phyloP scores from a whole-genome alignment of 2,329 filamentous ascomycete genomes.

The Periconia sp. region DNA sequence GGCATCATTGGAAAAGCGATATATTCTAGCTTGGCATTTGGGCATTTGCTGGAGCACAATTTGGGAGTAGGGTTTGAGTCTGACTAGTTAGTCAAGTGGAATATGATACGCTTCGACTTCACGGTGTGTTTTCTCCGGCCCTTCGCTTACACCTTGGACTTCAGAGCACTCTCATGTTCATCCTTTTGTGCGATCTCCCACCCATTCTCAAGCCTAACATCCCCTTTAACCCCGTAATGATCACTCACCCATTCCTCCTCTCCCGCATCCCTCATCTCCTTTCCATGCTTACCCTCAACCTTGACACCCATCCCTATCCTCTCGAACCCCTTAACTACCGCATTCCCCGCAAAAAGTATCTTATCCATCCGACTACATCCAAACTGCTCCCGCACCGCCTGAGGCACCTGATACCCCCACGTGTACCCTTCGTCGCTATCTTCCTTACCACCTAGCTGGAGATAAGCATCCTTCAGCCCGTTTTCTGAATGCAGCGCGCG shows the following conservation, averaged over 20 bases:
- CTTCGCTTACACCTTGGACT: too few species aligned
- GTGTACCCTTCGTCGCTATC: constrained; percentile 61
- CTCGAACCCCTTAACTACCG: constrained; percentile 47
- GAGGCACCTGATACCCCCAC: constrained; percentile 62
- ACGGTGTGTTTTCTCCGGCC: too few species aligned
- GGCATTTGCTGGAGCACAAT: too few species aligned
- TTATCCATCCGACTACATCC: constrained; percentile 63
- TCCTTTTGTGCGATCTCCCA: too few species aligned
- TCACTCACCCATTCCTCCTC: constrained; percentile 59
- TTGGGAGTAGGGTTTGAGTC: too few species aligned
- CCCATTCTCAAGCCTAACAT: constrained; percentile 20
- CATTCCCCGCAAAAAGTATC: constrained; percentile 54
- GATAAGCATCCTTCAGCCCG: constrained; percentile 58
- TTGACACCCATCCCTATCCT: constrained; percentile 57
- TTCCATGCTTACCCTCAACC: constrained; percentile 40
- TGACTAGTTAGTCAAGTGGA: too few species aligned
- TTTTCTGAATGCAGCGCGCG: constrained; percentile 55
- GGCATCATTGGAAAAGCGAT: too few species aligned
- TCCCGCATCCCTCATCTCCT: constrained; percentile 36
- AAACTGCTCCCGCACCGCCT: constrained; percentile 50
- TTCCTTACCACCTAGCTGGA: constrained; percentile 59
- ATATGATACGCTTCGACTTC: too few species aligned
- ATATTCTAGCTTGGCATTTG: constrained; percentile 1
- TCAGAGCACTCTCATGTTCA: too few species aligned
- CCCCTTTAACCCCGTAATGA: constrained; percentile 54